phyloP scores from a whole-genome alignment of 2,329 filamentous ascomycete species.

The Penicillium sp. region DNA sequence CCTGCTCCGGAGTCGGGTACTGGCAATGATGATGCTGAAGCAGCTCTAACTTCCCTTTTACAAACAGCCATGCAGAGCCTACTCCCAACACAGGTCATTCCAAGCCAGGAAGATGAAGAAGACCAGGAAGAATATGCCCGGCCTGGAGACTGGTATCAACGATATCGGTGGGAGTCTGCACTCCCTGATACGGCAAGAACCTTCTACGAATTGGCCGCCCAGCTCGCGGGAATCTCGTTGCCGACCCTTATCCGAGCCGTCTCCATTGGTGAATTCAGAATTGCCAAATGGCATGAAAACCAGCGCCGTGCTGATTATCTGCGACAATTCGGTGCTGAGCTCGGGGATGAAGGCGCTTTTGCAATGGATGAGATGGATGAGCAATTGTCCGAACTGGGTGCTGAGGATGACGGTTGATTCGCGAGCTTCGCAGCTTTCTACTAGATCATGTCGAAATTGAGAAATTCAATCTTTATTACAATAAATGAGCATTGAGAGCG shows the following conservation, averaged over 20 bases:
- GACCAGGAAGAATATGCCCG: constrained; percentile 32
- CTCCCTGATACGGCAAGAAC: constrained; percentile 42
- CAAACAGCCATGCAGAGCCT: constrained; percentile 42
- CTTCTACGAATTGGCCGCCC: constrained; percentile 50
- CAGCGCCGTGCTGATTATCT: constrained; percentile 30
- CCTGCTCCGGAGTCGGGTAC: background rate
- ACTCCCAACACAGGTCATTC: constrained; percentile 35
- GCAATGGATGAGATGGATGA: constrained; percentile 9
- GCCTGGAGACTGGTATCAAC: constrained; percentile 48
- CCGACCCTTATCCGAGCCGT: constrained; percentile 49
- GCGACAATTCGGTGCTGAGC: constrained; percentile 16
- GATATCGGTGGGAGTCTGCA: constrained; percentile 46
- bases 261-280: constrained; percentile 44
- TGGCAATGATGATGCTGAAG: no score
- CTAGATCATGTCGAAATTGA: no score
- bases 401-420: background rate
- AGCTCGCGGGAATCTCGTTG: constrained; percentile 47
- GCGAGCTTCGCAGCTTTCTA: no score
- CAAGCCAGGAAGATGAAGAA: constrained; percentile 29
- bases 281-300: constrained; percentile 38
- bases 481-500: no score
- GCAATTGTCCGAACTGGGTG: constrained; percentile 10
- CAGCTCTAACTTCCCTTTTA: constrained; percentile 35
- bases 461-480: no score
- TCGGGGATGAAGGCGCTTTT: constrained; percentile 3